phyloP scores from a whole-genome alignment of 257 asterid genomes.

The Fraxinus excelsior region DNA sequence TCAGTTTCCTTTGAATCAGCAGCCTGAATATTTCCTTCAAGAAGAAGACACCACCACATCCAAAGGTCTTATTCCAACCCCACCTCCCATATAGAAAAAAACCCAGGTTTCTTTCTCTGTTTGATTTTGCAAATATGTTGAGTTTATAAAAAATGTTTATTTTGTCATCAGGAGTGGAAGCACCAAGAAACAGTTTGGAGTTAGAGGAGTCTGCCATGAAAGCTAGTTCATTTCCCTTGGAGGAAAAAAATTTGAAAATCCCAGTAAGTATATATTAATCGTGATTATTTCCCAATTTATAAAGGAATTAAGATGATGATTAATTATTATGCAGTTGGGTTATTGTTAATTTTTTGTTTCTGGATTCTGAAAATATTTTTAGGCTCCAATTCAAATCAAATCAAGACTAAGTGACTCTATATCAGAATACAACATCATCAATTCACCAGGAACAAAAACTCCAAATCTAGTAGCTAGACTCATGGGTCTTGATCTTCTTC shows the following conservation, averaged over 20 bases:
- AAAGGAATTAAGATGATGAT: slow-evolving; percentile 6
- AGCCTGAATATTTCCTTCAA: slow-evolving; percentile 33
- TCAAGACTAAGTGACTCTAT: slow-evolving; percentile 48
- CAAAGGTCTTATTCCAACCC: slow-evolving; percentile 41
- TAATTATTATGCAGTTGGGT: neutral
- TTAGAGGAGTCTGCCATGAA: slow-evolving; percentile 39
- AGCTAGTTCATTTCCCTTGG: slow-evolving; percentile 25
- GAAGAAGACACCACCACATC: slow-evolving; percentile 26
- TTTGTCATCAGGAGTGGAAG: slow-evolving; percentile 61
- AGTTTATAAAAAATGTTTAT: neutral
- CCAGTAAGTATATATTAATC: slow-evolving; percentile 48
- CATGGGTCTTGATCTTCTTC: slow-evolving; percentile 89
- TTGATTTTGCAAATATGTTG: neutral
- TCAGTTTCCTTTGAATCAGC: slow-evolving; percentile 53
- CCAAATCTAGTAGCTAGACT: slow-evolving; percentile 92
- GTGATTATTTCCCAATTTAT: slow-evolving; percentile 35
- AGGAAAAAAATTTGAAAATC: slow-evolving; percentile 47
- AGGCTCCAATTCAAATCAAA: slow-evolving; percentile 73
- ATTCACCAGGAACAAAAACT: slow-evolving; percentile 64
- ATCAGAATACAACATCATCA: slow-evolving; percentile 44
- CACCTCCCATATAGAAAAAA: too few relatives aligned
- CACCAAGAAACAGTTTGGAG: slow-evolving; percentile 94
- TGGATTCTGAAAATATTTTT: slow-evolving; percentile 20
- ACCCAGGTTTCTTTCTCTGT: neutral
- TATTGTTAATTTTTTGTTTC: neutral